Base-by-base conservation (phyloP, 116 monocot species). In the Papilionanthe hybrid region DNA sequence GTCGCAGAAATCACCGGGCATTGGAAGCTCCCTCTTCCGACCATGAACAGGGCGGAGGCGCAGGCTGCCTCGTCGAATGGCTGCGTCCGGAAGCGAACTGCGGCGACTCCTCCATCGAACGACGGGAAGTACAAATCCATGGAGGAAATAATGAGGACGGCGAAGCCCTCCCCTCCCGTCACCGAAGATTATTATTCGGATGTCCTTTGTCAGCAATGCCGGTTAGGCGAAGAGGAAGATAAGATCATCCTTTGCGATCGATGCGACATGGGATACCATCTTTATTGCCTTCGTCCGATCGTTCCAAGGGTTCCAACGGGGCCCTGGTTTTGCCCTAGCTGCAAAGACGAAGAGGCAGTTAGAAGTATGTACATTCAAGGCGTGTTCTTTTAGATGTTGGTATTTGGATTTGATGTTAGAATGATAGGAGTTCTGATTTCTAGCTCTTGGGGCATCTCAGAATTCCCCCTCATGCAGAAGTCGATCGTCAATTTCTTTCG, bases 401-500 rank as follows among this genome's bases (percentile, higher is more conserved):
- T 56, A 58, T 25, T 25, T 81, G 5, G 44, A 37, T 44, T 23
- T 67, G 58, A 17, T 72, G 11, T n/a, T 23, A 53, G 13, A 25
- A 4, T 17, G 65, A 78, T 78, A 32, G 22, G 57, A 71, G 67
- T 37, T 78, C 28, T 19, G 69, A 19, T 89, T 75, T 25, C 7
- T 66, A 48, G 81, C 19, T 55, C 55, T 81, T 53, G 47, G 75
- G 72, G 25, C 25, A 7, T 72, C 42, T 82, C 82, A 95, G 92
- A 82, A 65, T 92, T 92, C 78, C 91, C 95, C n/a, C 25, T 91
- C 75, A 85, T 81, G 85, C 92, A 95, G 85, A 92, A 79, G 79
- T 91, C 91, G 91, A 92, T 95, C 75, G 65, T 92, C 47, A 88
- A 92, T 80, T 95, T 95, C 79, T 95, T 92, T 75, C 82, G 87